Conservation (phyloP, 75 land plant genomes). For the Cunninghamia lanceolata region DNA sequence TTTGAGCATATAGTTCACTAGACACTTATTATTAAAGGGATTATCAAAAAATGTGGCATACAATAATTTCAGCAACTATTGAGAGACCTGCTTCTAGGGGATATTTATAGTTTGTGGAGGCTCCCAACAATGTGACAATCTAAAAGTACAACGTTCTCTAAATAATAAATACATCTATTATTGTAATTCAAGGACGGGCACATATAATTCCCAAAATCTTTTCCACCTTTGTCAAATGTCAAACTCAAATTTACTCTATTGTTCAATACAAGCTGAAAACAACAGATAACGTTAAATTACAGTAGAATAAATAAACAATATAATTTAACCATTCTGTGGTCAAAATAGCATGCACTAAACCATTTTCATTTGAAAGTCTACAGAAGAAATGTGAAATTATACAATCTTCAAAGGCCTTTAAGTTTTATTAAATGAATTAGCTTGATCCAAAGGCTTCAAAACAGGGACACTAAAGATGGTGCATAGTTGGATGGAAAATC, state of each 20-base stretch:
- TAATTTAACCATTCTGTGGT: not conserved
- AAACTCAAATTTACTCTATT: not conserved
- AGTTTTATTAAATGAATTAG: not conserved
- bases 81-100: not conserved
- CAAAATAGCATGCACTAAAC: not conserved
- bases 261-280: not conserved
- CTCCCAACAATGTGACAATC: not conserved
- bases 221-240: not conserved
- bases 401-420: not conserved
- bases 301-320: not conserved
- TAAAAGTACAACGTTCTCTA: not conserved
- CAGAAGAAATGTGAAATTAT: not conserved
- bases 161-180: slow-evolving; percentile 4
- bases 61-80: not conserved
- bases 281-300: not conserved
- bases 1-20: not conserved
- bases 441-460: not conserved
- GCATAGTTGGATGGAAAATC: not conserved
- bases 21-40: not conserved
- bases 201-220: not conserved
- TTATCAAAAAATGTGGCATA: not conserved
- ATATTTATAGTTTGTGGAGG: not conserved
- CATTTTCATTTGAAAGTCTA: not conserved
- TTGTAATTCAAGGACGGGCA: not conserved
- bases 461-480: not conserved